Base-by-base conservation (phyloP, 1,139 yeast species). In the Blastobotrys petasosporus region DNA sequence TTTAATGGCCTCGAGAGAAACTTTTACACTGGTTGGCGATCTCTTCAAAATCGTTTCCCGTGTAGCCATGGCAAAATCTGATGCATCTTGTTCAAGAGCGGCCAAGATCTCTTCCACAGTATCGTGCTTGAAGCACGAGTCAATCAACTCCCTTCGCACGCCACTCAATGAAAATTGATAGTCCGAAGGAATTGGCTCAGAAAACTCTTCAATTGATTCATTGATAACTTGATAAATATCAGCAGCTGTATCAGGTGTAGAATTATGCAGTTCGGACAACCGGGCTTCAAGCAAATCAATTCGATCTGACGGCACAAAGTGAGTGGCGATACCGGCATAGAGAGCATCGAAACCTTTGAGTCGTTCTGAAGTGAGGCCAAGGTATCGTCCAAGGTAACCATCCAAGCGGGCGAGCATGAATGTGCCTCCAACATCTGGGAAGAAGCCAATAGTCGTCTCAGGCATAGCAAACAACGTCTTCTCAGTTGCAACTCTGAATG, bases 401-500 rank as follows among this genome's bases (percentile, higher is more conserved):
- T 85, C 92, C 52, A 88, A 68, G 55, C 86, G 77, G 36, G 95
- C 87, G 56, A 94, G 71, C 67, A 90, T 90, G 67, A 85, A 90
- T 5, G 95, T 80, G 36, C 94, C 83, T 37, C 97, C 98, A 8
- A 92, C 97, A 64, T 92, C 99, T 8, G 96, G 95, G 70, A 86
- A 85, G 65, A 90, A 87, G 0, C 99, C 99, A 63, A 94, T 92
- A 58, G 86, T 92, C 75, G 94, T 84, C 66, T 92, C 98, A 4
- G 98, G 98, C 98, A 92, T 94, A 51, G 97, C 95, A 68, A 90
- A 77, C 61, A 82, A 76, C 15, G 97, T 90, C 59, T 77, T 77
- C 60, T 92, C 97, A 33, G 96, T 86, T 10, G 94, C 94, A 41
- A 92, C 73, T 62, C 98, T 78, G 73, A 90, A 90, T 2, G 97